Evolutionary conservation across 495 filamentous ascomycete genomes (phyloP), one percentile per base, ranked within the genome.

Genomic region (Daldinia bambusicola): DNA sequence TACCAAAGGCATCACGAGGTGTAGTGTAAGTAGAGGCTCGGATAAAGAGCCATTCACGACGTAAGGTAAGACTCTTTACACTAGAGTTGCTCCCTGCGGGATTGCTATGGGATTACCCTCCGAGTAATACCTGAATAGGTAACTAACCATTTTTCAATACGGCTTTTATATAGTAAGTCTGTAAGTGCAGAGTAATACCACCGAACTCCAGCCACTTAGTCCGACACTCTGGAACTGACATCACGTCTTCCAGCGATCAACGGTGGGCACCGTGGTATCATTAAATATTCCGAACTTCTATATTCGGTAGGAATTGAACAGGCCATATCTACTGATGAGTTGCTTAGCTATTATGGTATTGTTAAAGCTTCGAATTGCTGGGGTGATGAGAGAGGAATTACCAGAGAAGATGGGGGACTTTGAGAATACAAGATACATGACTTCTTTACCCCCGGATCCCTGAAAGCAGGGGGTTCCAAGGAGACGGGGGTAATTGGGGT

Each of bases 401-500:
- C 26, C 26, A 32, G 14, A 60, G 20, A 45, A 45, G 7, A 26
- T 30, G 34, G 34, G 34, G 12, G 55, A 12, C 55, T n/a, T 52
- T 30, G 50, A 26, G 13, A 57, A 38, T 22, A 36, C 55, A 10
- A 36, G 9, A 36, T n/a, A 37, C 55, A 18, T 43, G 43, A 30
- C 22, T 26, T 62, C 53, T 52, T 48, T 58, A 55, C 32, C 55
- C 41, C 52, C 32, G 34, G 12, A 66, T 45, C 71, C 71, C 63
- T 74, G 67, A 18, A 16, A 13, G 2, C 57, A 26, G 61, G 66
- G 61, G 66, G 61, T 43, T 55, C 31, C 14, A 51, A 32, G 31
- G 48, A 30, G 57, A 51, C 57, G 67, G 63, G 66, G 61, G 45
- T 48, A 30, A 1, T 69, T 56, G 66, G 51, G 63, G 55, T 69